phyloP scores from a whole-genome alignment of 805 yeast genomes.

The Jamesozyma piceae region DNA sequence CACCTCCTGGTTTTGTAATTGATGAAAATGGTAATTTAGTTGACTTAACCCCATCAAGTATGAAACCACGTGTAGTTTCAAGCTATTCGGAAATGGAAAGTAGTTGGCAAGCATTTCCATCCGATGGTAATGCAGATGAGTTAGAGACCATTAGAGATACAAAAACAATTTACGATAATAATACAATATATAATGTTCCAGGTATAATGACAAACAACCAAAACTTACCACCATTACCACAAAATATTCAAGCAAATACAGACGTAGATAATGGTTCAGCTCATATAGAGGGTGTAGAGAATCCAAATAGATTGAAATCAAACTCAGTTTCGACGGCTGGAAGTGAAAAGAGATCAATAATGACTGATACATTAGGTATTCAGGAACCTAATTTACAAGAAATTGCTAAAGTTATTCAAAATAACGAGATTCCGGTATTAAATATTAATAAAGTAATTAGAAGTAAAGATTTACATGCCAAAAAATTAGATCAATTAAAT shows the following conservation, averaged over 20 bases:
- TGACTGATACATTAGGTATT: slow-evolving; percentile 5
- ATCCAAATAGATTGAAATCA: not conserved
- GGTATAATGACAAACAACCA: slow-evolving; percentile 22
- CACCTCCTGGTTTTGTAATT: slow-evolving; percentile 28
- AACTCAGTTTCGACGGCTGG: not conserved
- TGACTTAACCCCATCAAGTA: slow-evolving; percentile 25
- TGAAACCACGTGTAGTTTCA: slow-evolving; percentile 23
- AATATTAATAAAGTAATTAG: slow-evolving; percentile 34
- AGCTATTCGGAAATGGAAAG: slow-evolving; percentile 29
- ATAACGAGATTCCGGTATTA: slow-evolving; percentile 33
- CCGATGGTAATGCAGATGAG: slow-evolving; percentile 19
- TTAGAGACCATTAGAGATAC: slow-evolving; percentile 29
- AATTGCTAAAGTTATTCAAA: slow-evolving; percentile 30
- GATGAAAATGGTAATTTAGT: slow-evolving; percentile 29
- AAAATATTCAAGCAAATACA: slow-evolving; percentile 3
- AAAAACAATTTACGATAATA: slow-evolving; percentile 30
- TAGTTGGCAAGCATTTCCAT: slow-evolving; percentile 31
- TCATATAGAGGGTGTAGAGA: not conserved
- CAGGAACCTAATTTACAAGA: slow-evolving; percentile 15
- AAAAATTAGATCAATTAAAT: slow-evolving; percentile 21
- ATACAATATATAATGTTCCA: slow-evolving; percentile 30
- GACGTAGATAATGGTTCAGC: not conserved
- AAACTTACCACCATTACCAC: slow-evolving; percentile 29
- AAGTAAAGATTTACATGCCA: slow-evolving; percentile 14
- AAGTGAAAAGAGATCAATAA: not conserved